Conservation (phyloP, 2,329 filamentous ascomycete genomes). For the Fusarium protoensiforme region DNA sequence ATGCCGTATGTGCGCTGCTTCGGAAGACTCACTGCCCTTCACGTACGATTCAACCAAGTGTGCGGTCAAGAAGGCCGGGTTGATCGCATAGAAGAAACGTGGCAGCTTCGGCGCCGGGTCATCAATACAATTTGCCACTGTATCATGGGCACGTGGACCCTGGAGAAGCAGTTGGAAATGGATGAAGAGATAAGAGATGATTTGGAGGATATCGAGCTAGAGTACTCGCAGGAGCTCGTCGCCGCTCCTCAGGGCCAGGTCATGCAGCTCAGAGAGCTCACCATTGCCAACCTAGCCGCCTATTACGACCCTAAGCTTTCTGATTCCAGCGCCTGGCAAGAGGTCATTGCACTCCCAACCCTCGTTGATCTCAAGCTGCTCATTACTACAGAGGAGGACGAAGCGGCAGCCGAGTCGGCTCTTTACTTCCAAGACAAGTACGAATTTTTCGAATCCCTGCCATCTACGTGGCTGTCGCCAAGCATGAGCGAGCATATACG, state of each 20-base stretch:
- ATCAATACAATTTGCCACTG: constrained; percentile 31
- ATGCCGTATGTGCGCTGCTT: constrained; percentile 18
- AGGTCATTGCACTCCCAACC: neutral
- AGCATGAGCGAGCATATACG: constrained; percentile 35
- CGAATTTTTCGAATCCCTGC: constrained; percentile 30
- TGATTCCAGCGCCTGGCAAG: constrained; percentile 7
- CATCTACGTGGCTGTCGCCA: constrained; percentile 20
- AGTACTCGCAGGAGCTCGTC: neutral
- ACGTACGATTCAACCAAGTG: constrained; percentile 15
- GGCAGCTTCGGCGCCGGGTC: constrained; percentile 11
- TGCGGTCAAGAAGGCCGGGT: neutral
- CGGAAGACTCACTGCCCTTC: neutral
- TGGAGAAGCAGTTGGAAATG: constrained; percentile 9
- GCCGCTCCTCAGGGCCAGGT: neutral
- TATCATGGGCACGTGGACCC: constrained; percentile 22
- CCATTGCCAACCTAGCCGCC: constrained; percentile 24
- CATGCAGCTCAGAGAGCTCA: constrained; percentile 15
- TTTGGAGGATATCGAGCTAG: neutral
- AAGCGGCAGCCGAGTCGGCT: neutral
- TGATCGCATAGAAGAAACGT: constrained; percentile 7
- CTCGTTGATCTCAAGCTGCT: constrained; percentile 13
- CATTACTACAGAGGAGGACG: neutral
- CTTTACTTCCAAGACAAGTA: constrained; percentile 15
- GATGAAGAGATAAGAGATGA: neutral
- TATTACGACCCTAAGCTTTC: neutral